phyloP scores from a whole-genome alignment of 208 protist species.

The Herpetomonas muscarum region DNA sequence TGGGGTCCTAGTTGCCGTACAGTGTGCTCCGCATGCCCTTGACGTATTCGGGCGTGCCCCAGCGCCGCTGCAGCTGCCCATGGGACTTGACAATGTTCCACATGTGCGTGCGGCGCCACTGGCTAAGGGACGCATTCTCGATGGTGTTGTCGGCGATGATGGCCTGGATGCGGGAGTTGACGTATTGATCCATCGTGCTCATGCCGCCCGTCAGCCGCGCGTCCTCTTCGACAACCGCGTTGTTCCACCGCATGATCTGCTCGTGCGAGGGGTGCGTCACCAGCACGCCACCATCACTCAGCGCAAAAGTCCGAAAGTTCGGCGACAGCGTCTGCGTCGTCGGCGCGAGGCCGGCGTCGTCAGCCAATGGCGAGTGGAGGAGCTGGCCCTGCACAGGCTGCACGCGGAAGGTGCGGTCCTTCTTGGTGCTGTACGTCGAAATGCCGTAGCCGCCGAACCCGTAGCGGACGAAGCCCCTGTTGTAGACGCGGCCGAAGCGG shows the following conservation, averaged over 20 bases:
- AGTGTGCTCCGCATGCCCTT: slow-evolving; percentile 63
- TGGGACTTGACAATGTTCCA: slow-evolving; percentile 84
- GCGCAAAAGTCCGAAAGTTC: slow-evolving; percentile 78
- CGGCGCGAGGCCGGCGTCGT: slow-evolving; percentile 42
- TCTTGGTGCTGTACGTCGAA: slow-evolving; percentile 82
- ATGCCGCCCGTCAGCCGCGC: slow-evolving; percentile 40
- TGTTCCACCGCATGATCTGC: slow-evolving; percentile 80
- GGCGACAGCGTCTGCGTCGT: slow-evolving; percentile 77
- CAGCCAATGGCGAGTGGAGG: slow-evolving; percentile 16
- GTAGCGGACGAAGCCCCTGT: slow-evolving; percentile 82
- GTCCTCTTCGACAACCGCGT: slow-evolving; percentile 62
- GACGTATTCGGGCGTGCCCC: slow-evolving; percentile 65
- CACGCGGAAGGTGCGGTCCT: slow-evolving; percentile 67
- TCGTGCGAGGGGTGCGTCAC: slow-evolving; percentile 76
- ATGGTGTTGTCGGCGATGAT: slow-evolving; percentile 89
- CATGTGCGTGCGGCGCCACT: slow-evolving; percentile 83
- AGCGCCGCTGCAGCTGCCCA: slow-evolving; percentile 73
- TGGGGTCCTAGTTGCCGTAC: slow-evolving; percentile 49
- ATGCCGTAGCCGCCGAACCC: slow-evolving; percentile 89
- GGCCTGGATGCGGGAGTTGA: slow-evolving; percentile 83
- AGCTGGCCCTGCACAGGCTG: slow-evolving; percentile 17
- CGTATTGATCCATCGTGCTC: slow-evolving; percentile 74
- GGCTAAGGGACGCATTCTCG: slow-evolving; percentile 73
- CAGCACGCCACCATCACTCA: slow-evolving; percentile 77
- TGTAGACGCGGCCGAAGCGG: slow-evolving; percentile 86